Conservation (phyloP, 2,329 filamentous ascomycete genomes). For the Neocatenulostroma microsporum region DNA sequence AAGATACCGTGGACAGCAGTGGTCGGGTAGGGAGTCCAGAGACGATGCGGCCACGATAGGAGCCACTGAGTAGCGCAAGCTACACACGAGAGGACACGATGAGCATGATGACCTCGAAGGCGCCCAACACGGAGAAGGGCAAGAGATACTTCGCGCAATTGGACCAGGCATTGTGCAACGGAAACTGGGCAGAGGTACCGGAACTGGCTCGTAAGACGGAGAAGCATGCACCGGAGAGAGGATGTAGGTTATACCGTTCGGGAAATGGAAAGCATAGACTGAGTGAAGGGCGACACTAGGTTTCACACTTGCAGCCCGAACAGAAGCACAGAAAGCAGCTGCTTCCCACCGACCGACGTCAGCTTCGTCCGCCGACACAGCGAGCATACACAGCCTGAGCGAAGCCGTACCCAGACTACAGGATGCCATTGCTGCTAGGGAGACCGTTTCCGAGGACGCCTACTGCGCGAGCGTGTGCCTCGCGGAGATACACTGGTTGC, state of each 20-base stretch:
- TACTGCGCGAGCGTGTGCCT: constrained; percentile 76
- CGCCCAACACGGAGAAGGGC: constrained; percentile 52
- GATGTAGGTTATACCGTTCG: constrained; percentile 53
- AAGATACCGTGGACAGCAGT: no score
- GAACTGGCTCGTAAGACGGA: constrained; percentile 88
- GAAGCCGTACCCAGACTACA: constrained; percentile 35
- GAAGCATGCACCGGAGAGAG: constrained; percentile 81
- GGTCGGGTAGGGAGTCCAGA: no score
- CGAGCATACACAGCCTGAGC: constrained; percentile 26
- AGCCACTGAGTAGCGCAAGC: not conserved
- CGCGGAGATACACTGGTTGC: constrained; percentile 78
- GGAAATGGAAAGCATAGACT: not conserved
- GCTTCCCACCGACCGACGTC: constrained; percentile 38
- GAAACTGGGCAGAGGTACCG: constrained; percentile 75
- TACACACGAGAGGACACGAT: no score
- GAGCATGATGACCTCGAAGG: constrained; percentile 21
- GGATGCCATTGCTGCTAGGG: constrained; percentile 23
- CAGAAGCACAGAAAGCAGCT: constrained; percentile 41
- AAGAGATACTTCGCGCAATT: constrained; percentile 73
- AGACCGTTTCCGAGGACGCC: constrained; percentile 41
- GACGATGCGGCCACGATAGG: not conserved
- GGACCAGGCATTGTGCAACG: constrained; percentile 79
- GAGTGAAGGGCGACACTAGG: constrained; percentile 19
- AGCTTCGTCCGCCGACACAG: constrained; percentile 31
- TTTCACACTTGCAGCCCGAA: constrained; percentile 40